Percentiles rank a stretch among this genome's conserved stretches.
These are phyloP conservation scores for Globisporangium takayamanum DNA, from an alignment of 352 stramenopile genomes.

Conservation along the genomic window DNA sequence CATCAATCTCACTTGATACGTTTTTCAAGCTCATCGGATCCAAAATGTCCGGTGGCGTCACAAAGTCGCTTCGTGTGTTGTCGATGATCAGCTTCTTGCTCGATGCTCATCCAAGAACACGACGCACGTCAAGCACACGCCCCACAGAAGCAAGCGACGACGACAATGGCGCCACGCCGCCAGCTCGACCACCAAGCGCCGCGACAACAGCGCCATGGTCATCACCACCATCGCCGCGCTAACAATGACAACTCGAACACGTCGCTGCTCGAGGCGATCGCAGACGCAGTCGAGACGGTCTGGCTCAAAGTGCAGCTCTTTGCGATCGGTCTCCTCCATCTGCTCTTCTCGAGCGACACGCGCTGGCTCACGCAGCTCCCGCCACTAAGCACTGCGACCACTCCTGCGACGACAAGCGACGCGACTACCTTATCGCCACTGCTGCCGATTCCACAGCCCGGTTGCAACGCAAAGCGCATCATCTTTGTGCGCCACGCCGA, in stretches of 20 bases:
- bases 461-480: constrained; percentile 36
- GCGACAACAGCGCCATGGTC: too few relatives aligned
- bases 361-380: constrained; percentile 21
- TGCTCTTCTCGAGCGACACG: constrained; percentile 74
- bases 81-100: too few relatives aligned
- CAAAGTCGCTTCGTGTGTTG: too few relatives aligned
- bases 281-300: constrained; percentile 36
- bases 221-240: background rate
- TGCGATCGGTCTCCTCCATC: constrained; percentile 44
- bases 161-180: background rate
- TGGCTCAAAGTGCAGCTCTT: constrained; percentile 67
- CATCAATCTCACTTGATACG: too few relatives aligned
- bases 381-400: background rate
- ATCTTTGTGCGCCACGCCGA: constrained; percentile 85
- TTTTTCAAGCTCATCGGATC: too few relatives aligned
- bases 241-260: constrained; percentile 19
- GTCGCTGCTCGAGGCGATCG: constrained; percentile 15
- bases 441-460: background rate
- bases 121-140: too few relatives aligned
- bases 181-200: background rate
- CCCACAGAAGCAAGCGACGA: too few relatives aligned
- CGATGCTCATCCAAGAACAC: too few relatives aligned
- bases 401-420: background rate
- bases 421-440: background rate
- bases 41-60: too few relatives aligned